These are phyloP conservation scores for Xylaria longipes DNA, from an alignment of 495 filamentous ascomycete species.

Conservation along the genomic window DNA sequence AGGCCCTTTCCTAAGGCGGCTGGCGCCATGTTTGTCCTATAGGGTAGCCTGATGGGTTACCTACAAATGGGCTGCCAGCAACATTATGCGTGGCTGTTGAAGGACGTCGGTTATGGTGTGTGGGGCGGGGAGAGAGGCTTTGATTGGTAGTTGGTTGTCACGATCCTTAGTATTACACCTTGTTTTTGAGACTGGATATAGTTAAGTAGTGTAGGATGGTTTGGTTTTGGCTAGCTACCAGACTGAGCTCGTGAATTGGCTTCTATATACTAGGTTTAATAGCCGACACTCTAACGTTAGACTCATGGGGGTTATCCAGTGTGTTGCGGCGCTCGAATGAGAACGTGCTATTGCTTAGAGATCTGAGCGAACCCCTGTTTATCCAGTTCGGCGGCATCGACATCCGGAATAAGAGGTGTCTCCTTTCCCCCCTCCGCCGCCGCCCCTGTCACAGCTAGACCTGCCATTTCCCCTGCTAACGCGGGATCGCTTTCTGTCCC, in stretches of 20 bases:
- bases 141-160: no score
- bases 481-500: slow-evolving; percentile 31
- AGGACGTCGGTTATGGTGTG: no score
- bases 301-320: background rate
- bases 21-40: no score
- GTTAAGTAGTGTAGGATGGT: no score
- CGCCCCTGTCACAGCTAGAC: slow-evolving; percentile 33
- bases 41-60: no score
- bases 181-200: no score
- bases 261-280: background rate
- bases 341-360: background rate
- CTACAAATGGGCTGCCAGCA: no score
- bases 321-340: background rate
- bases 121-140: no score
- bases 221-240: background rate
- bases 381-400: slow-evolving; percentile 61
- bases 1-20: no score
- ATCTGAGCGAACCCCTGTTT: slow-evolving; percentile 67
- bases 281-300: background rate
- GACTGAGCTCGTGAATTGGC: background rate
- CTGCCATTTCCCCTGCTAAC: background rate
- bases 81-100: no score
- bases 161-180: no score
- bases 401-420: slow-evolving; percentile 54
- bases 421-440: slow-evolving; percentile 30